Conservation (phyloP, 805 yeast genomes). For the Pichia nakasei region DNA sequence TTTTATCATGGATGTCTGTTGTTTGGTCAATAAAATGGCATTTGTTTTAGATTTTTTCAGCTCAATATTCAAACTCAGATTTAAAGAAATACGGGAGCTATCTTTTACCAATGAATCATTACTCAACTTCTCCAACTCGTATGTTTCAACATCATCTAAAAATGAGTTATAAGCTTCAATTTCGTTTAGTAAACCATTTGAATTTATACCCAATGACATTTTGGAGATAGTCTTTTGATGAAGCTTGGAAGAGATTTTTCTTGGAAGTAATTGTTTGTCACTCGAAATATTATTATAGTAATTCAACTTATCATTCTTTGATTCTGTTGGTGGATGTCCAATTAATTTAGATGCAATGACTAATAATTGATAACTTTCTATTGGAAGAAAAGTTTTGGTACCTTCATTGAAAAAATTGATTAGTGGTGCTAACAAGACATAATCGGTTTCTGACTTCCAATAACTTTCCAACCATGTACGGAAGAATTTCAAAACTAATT, state of each 20-base stretch:
- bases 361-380: constrained; percentile 53
- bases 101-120: constrained; percentile 5
- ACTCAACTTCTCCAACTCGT: constrained; percentile 21
- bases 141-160: constrained; percentile 27
- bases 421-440: constrained; percentile 53
- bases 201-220: constrained; percentile 14
- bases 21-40: constrained; percentile 24
- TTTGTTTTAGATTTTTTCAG: constrained; percentile 19
- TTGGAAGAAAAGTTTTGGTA: constrained; percentile 48
- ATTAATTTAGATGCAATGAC: constrained; percentile 56
- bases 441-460: constrained; percentile 66
- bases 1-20: constrained; percentile 38
- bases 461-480: constrained; percentile 85
- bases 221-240: constrained; percentile 24
- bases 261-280: constrained; percentile 42
- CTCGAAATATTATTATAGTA: constrained; percentile 28
- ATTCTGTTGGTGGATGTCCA: constrained; percentile 43
- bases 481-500: constrained; percentile 57
- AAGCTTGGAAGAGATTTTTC: constrained; percentile 35
- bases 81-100: constrained; percentile 18
- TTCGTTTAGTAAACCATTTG: constrained; percentile 18
- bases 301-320: constrained; percentile 23
- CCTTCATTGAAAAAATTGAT: constrained; percentile 77
- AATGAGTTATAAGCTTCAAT: constrained; percentile 26
- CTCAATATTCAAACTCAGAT: constrained; percentile 22